phyloP scores from a whole-genome alignment of 495 filamentous ascomycete species.

The Penicillium canescens region DNA sequence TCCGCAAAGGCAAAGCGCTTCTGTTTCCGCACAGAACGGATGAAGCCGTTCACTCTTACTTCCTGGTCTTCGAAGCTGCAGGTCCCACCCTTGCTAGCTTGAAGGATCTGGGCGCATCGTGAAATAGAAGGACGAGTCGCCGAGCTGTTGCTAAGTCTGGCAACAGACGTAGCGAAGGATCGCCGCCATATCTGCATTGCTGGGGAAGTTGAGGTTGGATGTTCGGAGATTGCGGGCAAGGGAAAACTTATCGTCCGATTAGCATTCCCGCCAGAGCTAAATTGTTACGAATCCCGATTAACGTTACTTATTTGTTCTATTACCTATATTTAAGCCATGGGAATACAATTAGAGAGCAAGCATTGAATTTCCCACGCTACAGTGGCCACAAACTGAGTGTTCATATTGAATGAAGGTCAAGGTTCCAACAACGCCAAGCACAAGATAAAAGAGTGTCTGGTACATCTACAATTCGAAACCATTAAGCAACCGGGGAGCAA shows the following conservation, averaged over 20 bases:
- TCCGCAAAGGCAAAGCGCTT: conserved; percentile 81
- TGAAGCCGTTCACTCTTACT: conserved; percentile 71
- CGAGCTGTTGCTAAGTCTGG: conserved; percentile 29
- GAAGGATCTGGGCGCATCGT: conserved; percentile 43
- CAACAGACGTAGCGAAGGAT: conserved; percentile 39
- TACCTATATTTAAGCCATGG: not conserved
- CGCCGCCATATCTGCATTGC: conserved; percentile 50
- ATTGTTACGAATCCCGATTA: too few relatives aligned
- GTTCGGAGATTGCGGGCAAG: conserved; percentile 21
- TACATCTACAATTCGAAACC: not conserved
- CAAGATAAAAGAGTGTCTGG: conserved; percentile 8
- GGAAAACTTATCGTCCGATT: conserved; percentile 18
- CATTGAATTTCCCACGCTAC: not conserved
- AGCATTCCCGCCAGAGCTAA: not conserved
- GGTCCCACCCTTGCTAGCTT: conserved; percentile 26
- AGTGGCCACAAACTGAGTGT: not conserved
- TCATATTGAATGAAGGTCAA: not conserved
- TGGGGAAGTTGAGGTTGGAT: conserved; percentile 16
- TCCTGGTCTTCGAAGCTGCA: conserved; percentile 39
- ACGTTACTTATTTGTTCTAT: too few relatives aligned
- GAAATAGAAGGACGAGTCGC: conserved; percentile 20
- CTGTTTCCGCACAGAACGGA: conserved; percentile 84
- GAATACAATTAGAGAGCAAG: not conserved
- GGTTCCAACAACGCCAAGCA: not conserved
- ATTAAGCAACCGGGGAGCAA: conserved; percentile 7